Percentiles rank a stretch among this genome's conserved stretches.
phyloP scores from a whole-genome alignment of 23 red algal species.

The Cyanidium caldarium region DNA sequence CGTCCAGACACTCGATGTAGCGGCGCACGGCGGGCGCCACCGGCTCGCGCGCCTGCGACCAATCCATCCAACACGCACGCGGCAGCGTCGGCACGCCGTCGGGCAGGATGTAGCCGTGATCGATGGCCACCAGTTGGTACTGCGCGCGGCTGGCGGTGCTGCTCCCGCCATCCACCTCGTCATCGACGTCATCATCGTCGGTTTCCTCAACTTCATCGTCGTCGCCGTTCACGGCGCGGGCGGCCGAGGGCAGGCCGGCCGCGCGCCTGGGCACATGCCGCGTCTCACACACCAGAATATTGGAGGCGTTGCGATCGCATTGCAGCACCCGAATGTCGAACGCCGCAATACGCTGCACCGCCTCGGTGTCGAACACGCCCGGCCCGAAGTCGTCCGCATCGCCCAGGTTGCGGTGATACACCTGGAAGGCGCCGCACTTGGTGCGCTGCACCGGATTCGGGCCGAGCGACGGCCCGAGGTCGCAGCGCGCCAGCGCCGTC shows the following conservation, averaged over 20 bases:
- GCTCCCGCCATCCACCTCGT: not conserved
- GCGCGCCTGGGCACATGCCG: not conserved
- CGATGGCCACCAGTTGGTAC: slow-evolving; percentile 76
- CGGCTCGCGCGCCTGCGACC: slow-evolving; percentile 64
- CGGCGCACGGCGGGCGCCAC: slow-evolving; percentile 17
- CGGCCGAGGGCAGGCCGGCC: not conserved
- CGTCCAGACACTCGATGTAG: slow-evolving; percentile 60
- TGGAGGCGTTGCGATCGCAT: slow-evolving; percentile 84
- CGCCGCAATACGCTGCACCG: slow-evolving; percentile 76
- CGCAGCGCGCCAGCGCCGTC: slow-evolving; percentile 55
- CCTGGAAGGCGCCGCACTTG: slow-evolving; percentile 89
- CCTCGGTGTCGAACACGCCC: slow-evolving; percentile 64
- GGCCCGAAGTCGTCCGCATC: slow-evolving; percentile 97
- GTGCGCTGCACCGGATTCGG: slow-evolving; percentile 15
- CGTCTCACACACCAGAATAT: slow-evolving; percentile 55
- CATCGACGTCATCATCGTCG: not conserved
- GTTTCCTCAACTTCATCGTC: too few relatives aligned
- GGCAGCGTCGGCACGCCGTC: slow-evolving; percentile 54
- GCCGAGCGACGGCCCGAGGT: not conserved
- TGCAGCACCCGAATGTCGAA: slow-evolving; percentile 86
- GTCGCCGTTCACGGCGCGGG: too few relatives aligned
- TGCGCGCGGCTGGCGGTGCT: not conserved
- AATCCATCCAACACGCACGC: slow-evolving; percentile 99
- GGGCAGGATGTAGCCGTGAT: slow-evolving; percentile 81
- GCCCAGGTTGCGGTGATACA: slow-evolving; percentile 78